These are phyloP conservation scores for Syncephalastrum contaminatum DNA, from an alignment of 371 early-diverging fungal species.

Conservation along the genomic window DNA sequence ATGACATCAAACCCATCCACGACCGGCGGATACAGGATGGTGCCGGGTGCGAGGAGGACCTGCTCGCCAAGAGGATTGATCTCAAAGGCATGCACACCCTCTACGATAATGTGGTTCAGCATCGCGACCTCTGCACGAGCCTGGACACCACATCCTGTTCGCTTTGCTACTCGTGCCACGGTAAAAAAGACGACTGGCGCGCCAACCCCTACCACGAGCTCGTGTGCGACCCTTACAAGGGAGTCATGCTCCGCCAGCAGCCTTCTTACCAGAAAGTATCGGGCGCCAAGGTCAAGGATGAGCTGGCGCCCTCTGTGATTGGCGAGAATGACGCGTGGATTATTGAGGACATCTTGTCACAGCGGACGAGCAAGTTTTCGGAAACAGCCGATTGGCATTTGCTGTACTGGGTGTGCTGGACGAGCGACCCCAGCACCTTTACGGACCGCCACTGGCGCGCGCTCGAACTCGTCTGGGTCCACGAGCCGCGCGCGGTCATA, in stretches of 20 bases:
- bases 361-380: slow-evolving; percentile 56
- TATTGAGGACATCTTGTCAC: slow-evolving; percentile 50
- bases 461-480: slow-evolving; percentile 64
- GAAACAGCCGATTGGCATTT: slow-evolving; percentile 59
- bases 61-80: slow-evolving; percentile 50
- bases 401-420: slow-evolving; percentile 69
- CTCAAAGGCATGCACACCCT: slow-evolving; percentile 34
- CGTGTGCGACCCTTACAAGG: slow-evolving; percentile 51
- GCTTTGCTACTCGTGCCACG: slow-evolving; percentile 58
- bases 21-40: slow-evolving; percentile 56
- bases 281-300: slow-evolving; percentile 38
- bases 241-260: slow-evolving; percentile 37
- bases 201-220: slow-evolving; percentile 28
- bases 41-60: slow-evolving; percentile 55
- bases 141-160: slow-evolving; percentile 40
- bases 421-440: slow-evolving; percentile 60
- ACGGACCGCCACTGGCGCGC: slow-evolving; percentile 65
- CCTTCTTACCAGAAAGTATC: slow-evolving; percentile 22
- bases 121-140: slow-evolving; percentile 27
- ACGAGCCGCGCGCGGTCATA: slow-evolving; percentile 59
- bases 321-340: slow-evolving; percentile 62
- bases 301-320: slow-evolving; percentile 29
- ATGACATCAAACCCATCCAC: slow-evolving; percentile 52
- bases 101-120: slow-evolving; percentile 46
- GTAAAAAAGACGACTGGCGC: slow-evolving; percentile 54